Base-by-base conservation (phyloP, 2,329 filamentous ascomycete genomes). In the Colletotrichum musicola region DNA sequence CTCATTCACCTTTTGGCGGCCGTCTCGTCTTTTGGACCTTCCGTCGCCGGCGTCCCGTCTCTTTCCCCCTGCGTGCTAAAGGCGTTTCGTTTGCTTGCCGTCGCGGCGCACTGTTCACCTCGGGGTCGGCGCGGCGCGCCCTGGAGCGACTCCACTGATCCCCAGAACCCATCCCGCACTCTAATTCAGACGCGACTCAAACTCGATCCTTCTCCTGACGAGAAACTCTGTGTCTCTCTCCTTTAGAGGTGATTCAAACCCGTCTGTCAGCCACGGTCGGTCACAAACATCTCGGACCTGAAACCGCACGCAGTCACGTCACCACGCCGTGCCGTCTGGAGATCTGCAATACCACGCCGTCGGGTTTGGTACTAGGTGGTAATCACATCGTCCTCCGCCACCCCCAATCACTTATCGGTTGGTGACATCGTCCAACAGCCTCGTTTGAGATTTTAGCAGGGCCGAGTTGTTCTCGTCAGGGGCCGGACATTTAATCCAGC, bases 101-200 rank as follows among this genome's bases (percentile, higher is more conserved):
- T n/a, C 42, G 13, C 13, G 18, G 47, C 51, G 57, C 67, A 62
- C 61, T 65, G 56, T 67, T 61, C 54, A 30, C 57, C 20, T 1
- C n/a, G 44, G 35, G 44, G 44, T 22, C 66, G 44, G 50, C 27
- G 35, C 63, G 30, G 27, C 38, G 38, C 49, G 27, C 30, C 50
- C 18, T 42, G 13, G 55, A 35, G 30, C 30, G 30, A 10, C 62
- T 53, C 66, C 66, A 67, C 65, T 47, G 62, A 57, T 61, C 22
- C 44, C 18, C 50, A 9, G 13, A 58, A 25, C 42, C 47, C 51
- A 42, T 57, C 67, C 18, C 22, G 64, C 46, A 69, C 67, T 69
- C 13, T 69, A 55, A 44, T 63, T 40, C 57, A 62, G 63, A 69
- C 67, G 57, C 51, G 38, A 56, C 53, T 67, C 56, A 57, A 69